Evolutionary conservation across 1,284 basidiomycete genomes (phyloP).

Genomic region (Trichosporon inkin): DNA sequence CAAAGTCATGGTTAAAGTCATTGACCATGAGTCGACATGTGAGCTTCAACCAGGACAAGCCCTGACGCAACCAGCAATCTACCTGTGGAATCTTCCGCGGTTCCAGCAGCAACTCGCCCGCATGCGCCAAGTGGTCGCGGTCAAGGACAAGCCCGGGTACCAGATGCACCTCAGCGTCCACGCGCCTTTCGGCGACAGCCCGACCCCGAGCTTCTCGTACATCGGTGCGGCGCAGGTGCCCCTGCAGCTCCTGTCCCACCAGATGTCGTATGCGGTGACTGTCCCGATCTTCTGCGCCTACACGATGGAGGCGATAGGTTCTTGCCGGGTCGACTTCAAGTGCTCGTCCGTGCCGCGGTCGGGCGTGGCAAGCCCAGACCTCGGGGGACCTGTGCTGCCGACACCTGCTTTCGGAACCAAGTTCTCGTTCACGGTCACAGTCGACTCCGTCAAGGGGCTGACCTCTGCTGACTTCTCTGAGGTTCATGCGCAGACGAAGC

Average conservation of each 20-base stretch:
- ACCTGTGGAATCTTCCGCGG: slow-evolving; percentile 84
- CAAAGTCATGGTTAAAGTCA: slow-evolving; percentile 81
- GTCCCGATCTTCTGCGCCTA: slow-evolving; percentile 87
- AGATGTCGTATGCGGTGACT: slow-evolving; percentile 67
- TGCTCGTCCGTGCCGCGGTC: slow-evolving; percentile 22
- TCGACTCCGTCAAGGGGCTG: slow-evolving; percentile 80
- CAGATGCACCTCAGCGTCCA: slow-evolving; percentile 88
- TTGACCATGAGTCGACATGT: slow-evolving; percentile 73
- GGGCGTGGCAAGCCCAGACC: slow-evolving; percentile 38
- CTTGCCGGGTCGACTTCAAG: slow-evolving; percentile 65
- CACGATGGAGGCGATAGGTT: slow-evolving; percentile 87
- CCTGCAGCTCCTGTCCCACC: slow-evolving; percentile 71
- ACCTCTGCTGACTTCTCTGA: slow-evolving; percentile 77
- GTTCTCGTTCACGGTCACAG: slow-evolving; percentile 71
- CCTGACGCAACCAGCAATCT: slow-evolving; percentile 58
- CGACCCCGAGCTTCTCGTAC: slow-evolving; percentile 81
- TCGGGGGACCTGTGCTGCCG: slow-evolving; percentile 13
- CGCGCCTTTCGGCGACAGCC: slow-evolving; percentile 85
- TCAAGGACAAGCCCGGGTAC: slow-evolving; percentile 86
- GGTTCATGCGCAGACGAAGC: slow-evolving; percentile 75
- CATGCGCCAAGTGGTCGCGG: slow-evolving; percentile 91
- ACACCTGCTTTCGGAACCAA: slow-evolving; percentile 63
- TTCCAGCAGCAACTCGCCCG: slow-evolving; percentile 82
- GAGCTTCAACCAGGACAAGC: slow-evolving; percentile 22
- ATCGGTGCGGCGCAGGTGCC: slow-evolving; percentile 82